Base-by-base conservation (phyloP, 2,329 filamentous ascomycete genomes). In the Pseudocercospora eumusae region DNA sequence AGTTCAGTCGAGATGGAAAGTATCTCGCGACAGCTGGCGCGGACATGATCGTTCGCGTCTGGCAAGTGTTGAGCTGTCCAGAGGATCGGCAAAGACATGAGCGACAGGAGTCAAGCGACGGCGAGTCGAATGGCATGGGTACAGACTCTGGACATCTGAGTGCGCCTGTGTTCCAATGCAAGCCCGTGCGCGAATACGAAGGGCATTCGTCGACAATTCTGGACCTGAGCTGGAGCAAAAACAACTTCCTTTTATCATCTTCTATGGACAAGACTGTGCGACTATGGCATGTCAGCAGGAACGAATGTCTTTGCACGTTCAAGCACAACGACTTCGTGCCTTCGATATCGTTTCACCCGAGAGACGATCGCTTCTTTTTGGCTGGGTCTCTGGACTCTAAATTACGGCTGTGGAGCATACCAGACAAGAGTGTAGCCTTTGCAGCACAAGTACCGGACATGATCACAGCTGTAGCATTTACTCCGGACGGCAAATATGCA, bases 251-350 rank as follows among this genome's bases (percentile, higher is more conserved):
- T 27, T 82, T 99, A 15, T 97, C 93, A 3, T 96, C 93, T 0
- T 96, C 93, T 0, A 97, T 98, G 92, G 95, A 99, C 75, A 97
- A 97, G 80, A 96, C 93, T 0, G 95, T 99, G 11, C 86, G 92
- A 13, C 77, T 99, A 53, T 99, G 95, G 93, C 95, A 99, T 76
- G 83, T 95, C 65, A 93, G 86, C 73, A 84, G 93, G 57, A 77
- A 83, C 3, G 93, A 98, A 71, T 97, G 92, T 71, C 81, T 99
- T 0, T 96, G 92, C 76, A 92, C 90, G 1, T 99, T 98, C 79
- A 91, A 93, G 70, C 95, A 98, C 76, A 91, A 88, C 70, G 95
- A 99, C 74, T 92, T 97, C 69, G 93, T 98, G 52, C 96, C 95
- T 0, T 93, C 92, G 1, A 93, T 99, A 55, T 87, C 91, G 40